Conservation (phyloP, 1,284 basidiomycete species). For the Ceratobasidium theobromae region DNA sequence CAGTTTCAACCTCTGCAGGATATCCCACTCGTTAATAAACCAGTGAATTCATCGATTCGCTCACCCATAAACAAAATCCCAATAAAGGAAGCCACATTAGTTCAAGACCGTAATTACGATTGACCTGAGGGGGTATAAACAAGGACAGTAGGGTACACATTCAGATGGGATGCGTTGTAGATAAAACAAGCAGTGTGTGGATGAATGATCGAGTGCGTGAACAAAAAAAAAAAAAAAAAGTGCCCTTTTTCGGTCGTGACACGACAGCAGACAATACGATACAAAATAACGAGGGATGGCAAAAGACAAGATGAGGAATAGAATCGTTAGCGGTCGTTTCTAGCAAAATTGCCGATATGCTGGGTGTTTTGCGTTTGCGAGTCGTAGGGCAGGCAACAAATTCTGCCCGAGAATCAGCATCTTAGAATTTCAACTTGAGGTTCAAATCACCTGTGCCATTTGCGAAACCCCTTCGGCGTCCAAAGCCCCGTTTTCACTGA, state of each 20-base stretch:
- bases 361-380: slow-evolving; percentile 21
- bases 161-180: background rate
- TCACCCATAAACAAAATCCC: too few species aligned
- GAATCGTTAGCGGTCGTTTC: background rate
- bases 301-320: background rate
- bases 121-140: too few species aligned
- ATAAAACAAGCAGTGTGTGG: background rate
- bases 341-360: slow-evolving; percentile 15
- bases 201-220: background rate
- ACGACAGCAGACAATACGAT: background rate
- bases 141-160: background rate
- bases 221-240: too few species aligned
- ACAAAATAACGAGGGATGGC: background rate
- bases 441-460: slow-evolving; percentile 18
- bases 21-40: too few species aligned
- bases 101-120: too few species aligned
- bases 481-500: slow-evolving; percentile 27
- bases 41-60: too few species aligned
- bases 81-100: too few species aligned
- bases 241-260: too few species aligned
- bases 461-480: slow-evolving; percentile 22
- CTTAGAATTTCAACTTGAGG: background rate
- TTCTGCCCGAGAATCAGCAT: background rate
- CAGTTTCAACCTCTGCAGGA: too few species aligned
- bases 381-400: slow-evolving; percentile 2